Conservation (phyloP, 768 basidiomycete species). For the Sporobolomyces pararoseus region DNA sequence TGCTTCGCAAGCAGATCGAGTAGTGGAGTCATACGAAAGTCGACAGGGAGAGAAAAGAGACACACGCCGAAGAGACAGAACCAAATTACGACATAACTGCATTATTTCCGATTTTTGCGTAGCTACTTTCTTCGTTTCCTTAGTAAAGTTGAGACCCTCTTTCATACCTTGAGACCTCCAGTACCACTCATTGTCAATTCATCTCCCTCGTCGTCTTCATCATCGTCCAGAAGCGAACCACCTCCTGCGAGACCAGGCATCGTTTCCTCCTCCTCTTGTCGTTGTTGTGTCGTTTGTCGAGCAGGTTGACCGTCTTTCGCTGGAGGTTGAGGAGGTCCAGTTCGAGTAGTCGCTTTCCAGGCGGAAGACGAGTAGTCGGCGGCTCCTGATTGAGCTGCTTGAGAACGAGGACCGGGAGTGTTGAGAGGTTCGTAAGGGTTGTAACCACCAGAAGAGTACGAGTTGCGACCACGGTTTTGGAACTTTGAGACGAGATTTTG, state of each 20-base stretch:
- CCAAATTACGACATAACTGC: too few relatives aligned
- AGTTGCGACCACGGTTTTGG: conserved; percentile 3
- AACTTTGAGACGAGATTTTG: conserved; percentile 19
- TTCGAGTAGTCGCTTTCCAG: conserved; percentile 17
- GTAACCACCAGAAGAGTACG: conserved; percentile 10
- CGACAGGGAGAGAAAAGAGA: too few relatives aligned
- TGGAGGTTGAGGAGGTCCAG: background rate
- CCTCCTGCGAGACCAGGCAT: conserved; percentile 31
- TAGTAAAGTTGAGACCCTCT: too few relatives aligned
- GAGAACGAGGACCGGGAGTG: conserved; percentile 1
- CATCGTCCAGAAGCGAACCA: conserved; percentile 20
- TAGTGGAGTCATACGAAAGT: too few relatives aligned
- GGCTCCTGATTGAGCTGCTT: background rate
- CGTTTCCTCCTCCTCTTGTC: conserved; percentile 5
- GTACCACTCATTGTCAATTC: conserved; percentile 32
- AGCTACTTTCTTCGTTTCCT: too few relatives aligned
- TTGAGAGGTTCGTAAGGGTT: conserved; percentile 20
- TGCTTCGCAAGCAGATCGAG: too few relatives aligned
- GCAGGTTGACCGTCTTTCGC: conserved; percentile 1
- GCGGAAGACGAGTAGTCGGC: conserved; percentile 34
- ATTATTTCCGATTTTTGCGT: too few relatives aligned
- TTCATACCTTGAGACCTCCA: conserved; percentile 8
- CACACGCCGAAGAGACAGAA: too few relatives aligned
- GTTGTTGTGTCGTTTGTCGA: background rate
- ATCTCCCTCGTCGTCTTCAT: conserved; percentile 31